These are phyloP conservation scores for Starmerella sp. DNA, from an alignment of 805 yeast species.

Conservation along the genomic window DNA sequence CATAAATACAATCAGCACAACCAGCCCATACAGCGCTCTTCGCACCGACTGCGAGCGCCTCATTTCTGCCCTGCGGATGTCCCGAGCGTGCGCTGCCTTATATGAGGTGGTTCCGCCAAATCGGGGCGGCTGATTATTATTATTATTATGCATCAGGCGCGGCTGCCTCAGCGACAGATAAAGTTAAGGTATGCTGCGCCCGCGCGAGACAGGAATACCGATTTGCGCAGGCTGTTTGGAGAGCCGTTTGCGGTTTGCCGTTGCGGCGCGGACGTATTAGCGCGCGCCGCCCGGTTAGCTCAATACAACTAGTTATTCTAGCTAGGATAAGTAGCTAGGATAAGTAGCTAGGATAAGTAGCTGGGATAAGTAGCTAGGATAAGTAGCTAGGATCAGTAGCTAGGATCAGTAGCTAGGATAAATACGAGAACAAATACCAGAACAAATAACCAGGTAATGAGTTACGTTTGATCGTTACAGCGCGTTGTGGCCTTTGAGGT, in stretches of 20 bases:
- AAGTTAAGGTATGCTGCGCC: neutral
- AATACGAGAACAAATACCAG: too few species aligned
- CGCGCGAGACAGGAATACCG: neutral
- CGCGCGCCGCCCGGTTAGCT: too few species aligned
- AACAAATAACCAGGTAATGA: too few species aligned
- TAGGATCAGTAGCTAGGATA: neutral
- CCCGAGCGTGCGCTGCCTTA: neutral
- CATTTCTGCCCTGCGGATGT: neutral
- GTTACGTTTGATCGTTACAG: too few species aligned
- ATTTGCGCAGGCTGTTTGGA: too few species aligned
- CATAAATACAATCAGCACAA: constrained; percentile 12
- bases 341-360: too few species aligned
- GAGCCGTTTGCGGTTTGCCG: too few species aligned
- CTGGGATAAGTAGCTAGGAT: neutral
- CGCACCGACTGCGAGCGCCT: constrained; percentile 9
- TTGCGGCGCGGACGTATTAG: too few species aligned
- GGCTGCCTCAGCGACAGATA: neutral
- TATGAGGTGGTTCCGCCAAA: neutral
- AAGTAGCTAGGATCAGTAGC: too few species aligned
- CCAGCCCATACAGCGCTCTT: constrained; percentile 9
- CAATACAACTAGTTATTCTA: too few species aligned
- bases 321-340: too few species aligned
- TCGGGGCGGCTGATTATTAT: neutral
- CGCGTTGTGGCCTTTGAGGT: too few species aligned
- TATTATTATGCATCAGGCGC: neutral